phyloP scores from a whole-genome alignment of 176 grass and related monocot species.

The Neostapfia colusana region DNA sequence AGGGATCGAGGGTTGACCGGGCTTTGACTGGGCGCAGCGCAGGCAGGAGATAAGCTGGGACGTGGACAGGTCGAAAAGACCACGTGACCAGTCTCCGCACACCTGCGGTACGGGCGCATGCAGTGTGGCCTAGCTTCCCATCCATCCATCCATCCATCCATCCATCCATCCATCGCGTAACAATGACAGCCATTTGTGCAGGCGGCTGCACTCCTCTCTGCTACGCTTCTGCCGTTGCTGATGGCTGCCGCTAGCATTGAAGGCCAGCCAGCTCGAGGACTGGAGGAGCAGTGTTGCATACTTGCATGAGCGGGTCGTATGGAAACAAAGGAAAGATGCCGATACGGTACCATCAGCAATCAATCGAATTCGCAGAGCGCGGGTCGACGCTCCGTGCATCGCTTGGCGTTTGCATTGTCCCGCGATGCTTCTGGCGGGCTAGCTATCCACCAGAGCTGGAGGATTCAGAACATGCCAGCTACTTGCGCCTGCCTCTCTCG shows the following conservation, averaged over 20 bases:
- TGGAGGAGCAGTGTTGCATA: too few relatives aligned
- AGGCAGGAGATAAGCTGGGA: slow-evolving; percentile 52
- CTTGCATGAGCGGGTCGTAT: too few relatives aligned
- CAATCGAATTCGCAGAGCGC: background rate
- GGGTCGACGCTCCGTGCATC: background rate
- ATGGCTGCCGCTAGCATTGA: slow-evolving; percentile 3
- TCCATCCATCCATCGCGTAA: slow-evolving; percentile 30
- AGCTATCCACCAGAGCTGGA: background rate
- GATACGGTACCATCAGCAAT: slow-evolving; percentile 38
- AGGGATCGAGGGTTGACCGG: slow-evolving; percentile 35
- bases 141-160: slow-evolving; percentile 16
- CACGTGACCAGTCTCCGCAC: slow-evolving; percentile 46
- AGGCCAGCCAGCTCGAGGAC: background rate
- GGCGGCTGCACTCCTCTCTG: background rate
- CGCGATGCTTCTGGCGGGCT: background rate
- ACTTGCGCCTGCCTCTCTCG: background rate
- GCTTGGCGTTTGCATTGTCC: slow-evolving; percentile 20
- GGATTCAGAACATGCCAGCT: background rate
- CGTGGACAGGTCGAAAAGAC: slow-evolving; percentile 54
- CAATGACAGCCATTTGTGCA: slow-evolving; percentile 31
- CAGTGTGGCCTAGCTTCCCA: background rate
- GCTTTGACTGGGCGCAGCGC: slow-evolving; percentile 40
- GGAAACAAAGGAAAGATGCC: slow-evolving; percentile 28
- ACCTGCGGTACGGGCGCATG: background rate
- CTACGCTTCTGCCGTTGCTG: background rate